Evolutionary conservation across 768 basidiomycete genomes (phyloP).

Genomic region (Lentinula guzmanii): DNA sequence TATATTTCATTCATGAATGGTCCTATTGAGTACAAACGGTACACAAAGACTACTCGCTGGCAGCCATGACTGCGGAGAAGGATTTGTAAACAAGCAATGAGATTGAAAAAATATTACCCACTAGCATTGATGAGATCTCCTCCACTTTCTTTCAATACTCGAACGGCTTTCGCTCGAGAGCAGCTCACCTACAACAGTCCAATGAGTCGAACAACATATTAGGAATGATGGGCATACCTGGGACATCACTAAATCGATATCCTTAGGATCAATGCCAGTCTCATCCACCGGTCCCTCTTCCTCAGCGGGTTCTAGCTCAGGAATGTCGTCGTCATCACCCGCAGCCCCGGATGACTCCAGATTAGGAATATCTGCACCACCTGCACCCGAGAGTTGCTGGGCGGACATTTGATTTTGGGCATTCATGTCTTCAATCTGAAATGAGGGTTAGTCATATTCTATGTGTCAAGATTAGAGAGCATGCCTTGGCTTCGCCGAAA

Average conservation of each 20-base stretch:
- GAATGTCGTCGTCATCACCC: slow-evolving; percentile 71
- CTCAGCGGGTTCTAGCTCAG: slow-evolving; percentile 76
- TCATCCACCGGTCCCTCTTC: slow-evolving; percentile 83
- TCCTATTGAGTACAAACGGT: slow-evolving; percentile 11
- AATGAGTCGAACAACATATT: neutral
- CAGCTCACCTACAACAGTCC: slow-evolving; percentile 65
- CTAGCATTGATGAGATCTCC: slow-evolving; percentile 97
- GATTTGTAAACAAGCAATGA: neutral
- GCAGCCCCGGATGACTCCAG: slow-evolving; percentile 43
- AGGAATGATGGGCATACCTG: slow-evolving; percentile 23
- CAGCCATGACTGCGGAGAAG: slow-evolving; percentile 74
- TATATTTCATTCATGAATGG: neutral
- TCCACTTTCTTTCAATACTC: slow-evolving; percentile 83
- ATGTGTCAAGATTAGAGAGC: neutral
- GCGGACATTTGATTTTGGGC: slow-evolving; percentile 69
- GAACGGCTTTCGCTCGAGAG: slow-evolving; percentile 87
- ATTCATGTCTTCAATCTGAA: slow-evolving; percentile 83
- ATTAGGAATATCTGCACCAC: slow-evolving; percentile 28
- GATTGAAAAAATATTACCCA: slow-evolving; percentile 39
- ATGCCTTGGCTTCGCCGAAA: slow-evolving; percentile 93
- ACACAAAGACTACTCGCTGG: slow-evolving; percentile 65
- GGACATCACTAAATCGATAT: slow-evolving; percentile 90
- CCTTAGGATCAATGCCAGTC: slow-evolving; percentile 86
- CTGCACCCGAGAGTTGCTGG: slow-evolving; percentile 66
- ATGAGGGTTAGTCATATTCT: neutral